phyloP scores from a whole-genome alignment of 2,329 filamentous ascomycete species.

The Fusarium beomiforme region DNA sequence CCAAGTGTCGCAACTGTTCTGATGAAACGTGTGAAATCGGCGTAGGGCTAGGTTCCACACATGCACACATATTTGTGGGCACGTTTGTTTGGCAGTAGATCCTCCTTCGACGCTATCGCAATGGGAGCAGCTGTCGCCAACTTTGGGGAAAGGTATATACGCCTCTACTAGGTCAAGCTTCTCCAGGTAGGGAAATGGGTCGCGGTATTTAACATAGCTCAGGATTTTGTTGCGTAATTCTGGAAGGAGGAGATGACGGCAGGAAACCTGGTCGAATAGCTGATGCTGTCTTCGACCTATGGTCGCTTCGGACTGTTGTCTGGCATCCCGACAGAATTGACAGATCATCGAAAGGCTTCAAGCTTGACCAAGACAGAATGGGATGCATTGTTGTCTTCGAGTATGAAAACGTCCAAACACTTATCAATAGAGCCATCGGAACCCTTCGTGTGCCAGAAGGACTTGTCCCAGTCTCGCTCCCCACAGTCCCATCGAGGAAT shows the following conservation, averaged over 20 bases:
- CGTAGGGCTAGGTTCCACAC: neutral
- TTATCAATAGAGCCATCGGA: rapidly evolving
- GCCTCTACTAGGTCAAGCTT: neutral
- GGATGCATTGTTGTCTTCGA: too few species aligned
- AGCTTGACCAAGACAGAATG: rapidly evolving
- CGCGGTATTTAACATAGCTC: neutral
- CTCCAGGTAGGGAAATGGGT: neutral
- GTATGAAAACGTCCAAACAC: too few species aligned
- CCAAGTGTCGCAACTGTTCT: neutral
- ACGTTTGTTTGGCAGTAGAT: neutral
- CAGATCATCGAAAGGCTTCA: neutral
- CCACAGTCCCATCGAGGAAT: neutral
- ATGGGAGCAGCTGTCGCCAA: neutral
- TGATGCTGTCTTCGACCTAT: neutral
- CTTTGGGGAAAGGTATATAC: neutral
- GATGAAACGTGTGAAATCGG: neutral
- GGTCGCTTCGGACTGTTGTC: neutral
- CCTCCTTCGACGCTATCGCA: rapidly evolving
- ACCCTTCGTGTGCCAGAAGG: rapidly evolving
- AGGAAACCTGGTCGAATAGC: rapidly evolving
- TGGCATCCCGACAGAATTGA: neutral
- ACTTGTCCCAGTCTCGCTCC: neutral
- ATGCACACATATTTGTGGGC: neutral
- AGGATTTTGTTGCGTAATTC: neutral
- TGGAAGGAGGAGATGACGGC: rapidly evolving